Conservation (phyloP, 2,329 filamentous ascomycete genomes). For the Lachnellula occidentalis region DNA sequence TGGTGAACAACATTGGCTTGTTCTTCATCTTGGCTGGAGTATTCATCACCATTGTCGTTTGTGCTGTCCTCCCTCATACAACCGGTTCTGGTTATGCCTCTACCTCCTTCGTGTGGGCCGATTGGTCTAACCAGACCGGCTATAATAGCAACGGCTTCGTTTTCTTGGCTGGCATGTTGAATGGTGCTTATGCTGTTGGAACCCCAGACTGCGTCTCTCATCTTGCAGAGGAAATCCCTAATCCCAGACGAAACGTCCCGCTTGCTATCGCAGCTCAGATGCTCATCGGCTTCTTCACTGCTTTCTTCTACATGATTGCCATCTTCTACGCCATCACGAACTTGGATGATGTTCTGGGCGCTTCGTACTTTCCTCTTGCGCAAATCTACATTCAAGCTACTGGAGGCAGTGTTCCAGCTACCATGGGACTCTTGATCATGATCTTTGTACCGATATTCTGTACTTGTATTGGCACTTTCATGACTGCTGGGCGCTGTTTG, state of each 20-base stretch:
- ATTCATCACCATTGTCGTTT: conserved; percentile 40
- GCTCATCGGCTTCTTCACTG: conserved; percentile 45
- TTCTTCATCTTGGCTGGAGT: conserved; percentile 48
- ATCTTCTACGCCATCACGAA: conserved; percentile 53
- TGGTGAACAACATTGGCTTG: conserved; percentile 49
- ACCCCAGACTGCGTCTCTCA: conserved; percentile 61
- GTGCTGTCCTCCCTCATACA: conserved; percentile 47
- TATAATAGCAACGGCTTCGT: conserved; percentile 48
- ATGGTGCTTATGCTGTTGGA: conserved; percentile 64
- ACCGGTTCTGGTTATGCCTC: conserved; percentile 38
- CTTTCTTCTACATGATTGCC: conserved; percentile 46
- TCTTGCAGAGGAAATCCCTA: conserved; percentile 58
- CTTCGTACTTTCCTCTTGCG: conserved; percentile 55
- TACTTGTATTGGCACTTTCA: conserved; percentile 50
- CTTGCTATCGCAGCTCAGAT: conserved; percentile 48
- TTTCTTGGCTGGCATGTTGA: conserved; percentile 56
- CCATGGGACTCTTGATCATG: conserved; percentile 47
- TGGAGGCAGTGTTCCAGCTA: conserved; percentile 47
- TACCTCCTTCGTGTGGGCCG: conserved; percentile 39
- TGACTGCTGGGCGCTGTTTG: conserved; percentile 56
- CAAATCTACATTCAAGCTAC: conserved; percentile 61
- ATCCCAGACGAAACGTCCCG: conserved; percentile 47
- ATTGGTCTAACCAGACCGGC: conserved; percentile 41
- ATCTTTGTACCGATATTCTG: conserved; percentile 48
- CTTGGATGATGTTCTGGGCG: conserved; percentile 46